Base-by-base conservation (phyloP, 768 basidiomycete species). In the Leccinum olivaceopallidum region DNA sequence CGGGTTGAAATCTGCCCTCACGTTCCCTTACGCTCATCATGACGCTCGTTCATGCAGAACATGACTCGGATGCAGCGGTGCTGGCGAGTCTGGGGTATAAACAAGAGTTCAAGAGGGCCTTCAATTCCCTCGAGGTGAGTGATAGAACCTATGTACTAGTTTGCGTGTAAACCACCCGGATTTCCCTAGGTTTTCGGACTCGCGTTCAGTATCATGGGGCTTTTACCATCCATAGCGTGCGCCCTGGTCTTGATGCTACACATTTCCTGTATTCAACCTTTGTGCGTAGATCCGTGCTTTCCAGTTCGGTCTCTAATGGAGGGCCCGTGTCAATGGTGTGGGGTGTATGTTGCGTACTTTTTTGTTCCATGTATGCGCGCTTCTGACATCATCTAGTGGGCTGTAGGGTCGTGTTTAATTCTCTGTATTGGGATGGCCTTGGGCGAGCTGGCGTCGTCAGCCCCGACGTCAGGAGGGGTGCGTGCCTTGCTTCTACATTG, bases 151-250 rank as follows among this genome's bases (percentile, higher is more conserved):
- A 20, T n/a, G 10, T 1, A 20, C 14, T 13, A 34, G 13, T 32
- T n/a, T 12, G 13, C 3, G 24, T 24, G 6, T 26, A 49, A 26
- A 28, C 20, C 26, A 16, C 30, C 5, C 24, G n/a, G 13, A 20
- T 13, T 4, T 65, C 37, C 26, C 73, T 67, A 89, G 84, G 83
- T 87, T 12, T 88, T 89, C 61, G 87, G 88, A 1, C 77, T 89
- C 22, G 83, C 83, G 0, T 89, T 89, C 69, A 85, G 84, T 5
- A 85, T 88, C 60, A 86, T 89, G 55, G 87, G 88, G 0, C 67
- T 89, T 16, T 80, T 87, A 2, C 86, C 82, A 18, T 81, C 87
- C 1, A 86, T 88, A 50, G 82, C 86, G 70, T 83, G 60, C 10
- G 80, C 73, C 47, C 60, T 67, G 4, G 55, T 44, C 26, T 69